These are phyloP conservation scores for Chlorella sp. DNA, from an alignment of 139 green algal species.

Conservation along the genomic window DNA sequence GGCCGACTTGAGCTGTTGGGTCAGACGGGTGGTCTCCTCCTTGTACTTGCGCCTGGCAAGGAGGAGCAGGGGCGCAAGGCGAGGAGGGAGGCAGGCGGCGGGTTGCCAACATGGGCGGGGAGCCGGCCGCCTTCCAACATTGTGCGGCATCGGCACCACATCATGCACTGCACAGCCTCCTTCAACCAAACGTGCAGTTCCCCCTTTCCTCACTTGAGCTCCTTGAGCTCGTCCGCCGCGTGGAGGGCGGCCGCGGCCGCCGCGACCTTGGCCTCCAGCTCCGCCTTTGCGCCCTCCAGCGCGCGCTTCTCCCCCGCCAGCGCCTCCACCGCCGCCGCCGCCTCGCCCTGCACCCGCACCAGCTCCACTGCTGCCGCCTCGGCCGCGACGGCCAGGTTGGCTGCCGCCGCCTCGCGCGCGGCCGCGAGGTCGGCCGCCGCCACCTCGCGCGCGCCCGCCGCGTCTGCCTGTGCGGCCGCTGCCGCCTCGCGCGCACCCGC, in stretches of 20 bases:
- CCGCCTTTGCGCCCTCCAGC: slow-evolving; percentile 28
- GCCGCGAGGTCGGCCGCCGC: neutral
- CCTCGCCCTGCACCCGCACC: slow-evolving; percentile 13
- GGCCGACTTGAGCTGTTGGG: slow-evolving; percentile 62
- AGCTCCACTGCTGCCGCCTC: slow-evolving; percentile 18
- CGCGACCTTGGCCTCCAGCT: slow-evolving; percentile 63
- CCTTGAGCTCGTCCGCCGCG: slow-evolving; percentile 79
- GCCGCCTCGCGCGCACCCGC: slow-evolving; percentile 4
- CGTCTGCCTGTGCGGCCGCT: slow-evolving; percentile 16
- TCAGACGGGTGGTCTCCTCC: slow-evolving; percentile 74
- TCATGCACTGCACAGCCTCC: too few relatives aligned
- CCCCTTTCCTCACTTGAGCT: slow-evolving; percentile 68
- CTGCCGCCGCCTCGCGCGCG: slow-evolving; percentile 11
- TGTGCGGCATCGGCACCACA: too few relatives aligned
- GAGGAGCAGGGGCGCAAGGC: too few relatives aligned
- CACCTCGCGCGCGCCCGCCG: slow-evolving; percentile 7
- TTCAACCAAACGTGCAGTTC: too few relatives aligned
- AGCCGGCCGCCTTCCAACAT: too few relatives aligned
- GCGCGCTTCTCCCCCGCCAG: slow-evolving; percentile 22
- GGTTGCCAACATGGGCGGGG: neutral
- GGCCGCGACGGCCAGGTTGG: slow-evolving; percentile 9
- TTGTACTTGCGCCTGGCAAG: slow-evolving; percentile 72
- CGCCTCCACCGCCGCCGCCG: slow-evolving; percentile 22
- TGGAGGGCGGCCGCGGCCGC: slow-evolving; percentile 66
- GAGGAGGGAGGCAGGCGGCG: neutral